Conservation (phyloP, 768 basidiomycete species). For the Lactifluus echinatus region DNA sequence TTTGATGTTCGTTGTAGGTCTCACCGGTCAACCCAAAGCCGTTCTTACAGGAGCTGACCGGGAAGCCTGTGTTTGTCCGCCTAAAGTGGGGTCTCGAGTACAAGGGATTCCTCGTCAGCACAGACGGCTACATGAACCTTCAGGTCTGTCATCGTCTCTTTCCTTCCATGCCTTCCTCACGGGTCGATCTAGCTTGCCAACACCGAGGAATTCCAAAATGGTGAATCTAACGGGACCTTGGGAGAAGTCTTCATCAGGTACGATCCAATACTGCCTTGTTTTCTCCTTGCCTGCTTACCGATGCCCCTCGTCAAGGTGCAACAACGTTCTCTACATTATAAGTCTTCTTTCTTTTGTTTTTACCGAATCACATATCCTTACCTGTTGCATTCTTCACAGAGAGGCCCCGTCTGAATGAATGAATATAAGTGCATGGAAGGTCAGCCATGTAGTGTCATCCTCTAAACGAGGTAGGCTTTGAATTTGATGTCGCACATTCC, state of each 20-base stretch:
- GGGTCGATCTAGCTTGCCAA: slow-evolving; percentile 77
- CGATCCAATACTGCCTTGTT: slow-evolving; percentile 24
- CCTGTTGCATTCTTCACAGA: slow-evolving; percentile 12
- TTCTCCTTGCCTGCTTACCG: slow-evolving; percentile 13
- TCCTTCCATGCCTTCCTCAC: background rate
- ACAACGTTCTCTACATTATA: slow-evolving; percentile 95
- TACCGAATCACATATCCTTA: background rate
- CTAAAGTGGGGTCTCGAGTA: slow-evolving; percentile 99
- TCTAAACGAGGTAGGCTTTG: background rate
- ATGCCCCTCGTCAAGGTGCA: slow-evolving; percentile 49
- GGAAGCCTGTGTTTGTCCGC: slow-evolving; percentile 89
- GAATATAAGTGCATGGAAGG: background rate
- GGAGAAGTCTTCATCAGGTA: slow-evolving; percentile 98
- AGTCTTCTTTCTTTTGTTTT: slow-evolving; percentile 35
- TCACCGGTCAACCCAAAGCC: slow-evolving; percentile 98
- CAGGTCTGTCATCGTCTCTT: slow-evolving; percentile 49
- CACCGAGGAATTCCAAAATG: slow-evolving; percentile 96
- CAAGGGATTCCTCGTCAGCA: slow-evolving; percentile 97
- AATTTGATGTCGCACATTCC: background rate
- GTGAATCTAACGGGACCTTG: slow-evolving; percentile 89
- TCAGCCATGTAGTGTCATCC: background rate
- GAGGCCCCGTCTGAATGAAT: slow-evolving; percentile 18
- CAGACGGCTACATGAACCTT: slow-evolving; percentile 99
- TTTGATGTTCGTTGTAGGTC: slow-evolving; percentile 38
- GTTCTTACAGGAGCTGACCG: slow-evolving; percentile 96